Conservation (phyloP, 1,139 yeast genomes). For the Candida sanyaensis region DNA sequence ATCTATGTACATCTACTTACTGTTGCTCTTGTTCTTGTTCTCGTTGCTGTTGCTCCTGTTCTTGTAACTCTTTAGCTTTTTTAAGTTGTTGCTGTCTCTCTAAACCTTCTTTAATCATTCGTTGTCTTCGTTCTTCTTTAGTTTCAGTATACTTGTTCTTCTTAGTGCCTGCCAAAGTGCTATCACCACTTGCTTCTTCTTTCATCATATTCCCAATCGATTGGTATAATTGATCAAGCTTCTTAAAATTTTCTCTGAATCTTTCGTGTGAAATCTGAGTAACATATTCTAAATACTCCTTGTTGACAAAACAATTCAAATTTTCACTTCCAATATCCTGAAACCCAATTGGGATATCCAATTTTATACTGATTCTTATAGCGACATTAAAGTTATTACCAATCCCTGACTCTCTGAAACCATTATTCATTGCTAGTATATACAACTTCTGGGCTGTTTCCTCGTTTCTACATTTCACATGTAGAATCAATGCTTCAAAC, state of each 20-base stretch:
- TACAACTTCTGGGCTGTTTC: conserved; percentile 62
- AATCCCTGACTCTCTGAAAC: conserved; percentile 85
- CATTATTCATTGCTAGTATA: conserved; percentile 76
- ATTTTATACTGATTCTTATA: conserved; percentile 66
- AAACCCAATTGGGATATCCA: conserved; percentile 75
- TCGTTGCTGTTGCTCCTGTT: conserved; percentile 7
- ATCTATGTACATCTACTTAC: neutral
- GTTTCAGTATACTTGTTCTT: conserved; percentile 21
- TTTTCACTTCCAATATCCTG: conserved; percentile 28
- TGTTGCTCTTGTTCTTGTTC: neutral
- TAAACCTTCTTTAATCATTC: conserved; percentile 65
- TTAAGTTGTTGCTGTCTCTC: conserved; percentile 43
- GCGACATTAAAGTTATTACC: conserved; percentile 81
- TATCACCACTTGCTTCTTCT: conserved; percentile 6
- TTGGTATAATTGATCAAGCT: conserved; percentile 48
- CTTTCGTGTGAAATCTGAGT: conserved; percentile 57
- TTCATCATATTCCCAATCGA: conserved; percentile 37
- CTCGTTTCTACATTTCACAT: conserved; percentile 72
- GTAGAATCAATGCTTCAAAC: conserved; percentile 82
- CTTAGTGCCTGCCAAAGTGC: conserved; percentile 1
- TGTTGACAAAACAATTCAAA: conserved; percentile 46
- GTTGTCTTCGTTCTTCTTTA: conserved; percentile 56
- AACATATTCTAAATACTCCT: conserved; percentile 48
- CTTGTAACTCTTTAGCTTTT: conserved; percentile 21
- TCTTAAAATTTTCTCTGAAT: conserved; percentile 62